Conservation (phyloP, 331 rosid genomes). For the Malus hybrid region DNA sequence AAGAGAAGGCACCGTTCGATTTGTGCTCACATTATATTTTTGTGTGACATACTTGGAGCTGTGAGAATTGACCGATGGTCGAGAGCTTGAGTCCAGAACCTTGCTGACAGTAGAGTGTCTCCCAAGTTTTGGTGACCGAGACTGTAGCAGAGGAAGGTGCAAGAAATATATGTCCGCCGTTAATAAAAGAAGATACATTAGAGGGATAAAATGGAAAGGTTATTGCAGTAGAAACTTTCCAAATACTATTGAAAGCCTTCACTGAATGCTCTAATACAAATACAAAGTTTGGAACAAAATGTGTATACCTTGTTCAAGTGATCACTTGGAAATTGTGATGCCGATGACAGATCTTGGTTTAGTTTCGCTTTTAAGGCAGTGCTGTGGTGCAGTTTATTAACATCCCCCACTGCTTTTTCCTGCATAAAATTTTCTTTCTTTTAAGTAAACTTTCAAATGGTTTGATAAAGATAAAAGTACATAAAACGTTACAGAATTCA, state of each 20-base stretch:
- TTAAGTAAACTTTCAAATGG: neutral
- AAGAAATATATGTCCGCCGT: neutral
- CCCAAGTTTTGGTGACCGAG: conserved; percentile 34
- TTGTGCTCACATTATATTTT: conserved; percentile 17
- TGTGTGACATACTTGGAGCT: conserved; percentile 24
- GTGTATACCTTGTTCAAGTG: conserved; percentile 43
- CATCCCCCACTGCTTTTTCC: conserved; percentile 33
- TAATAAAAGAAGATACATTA: neutral
- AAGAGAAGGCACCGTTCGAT: conserved; percentile 29
- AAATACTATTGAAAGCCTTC: conserved; percentile 10
- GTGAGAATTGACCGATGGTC: conserved; percentile 29
- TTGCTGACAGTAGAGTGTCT: conserved; percentile 29
- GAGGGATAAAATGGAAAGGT: neutral
- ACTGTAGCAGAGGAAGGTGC: conserved; percentile 31
- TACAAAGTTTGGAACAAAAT: neutral
- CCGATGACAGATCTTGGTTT: conserved; percentile 30
- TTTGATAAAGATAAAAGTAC: neutral
- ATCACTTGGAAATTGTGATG: conserved; percentile 19
- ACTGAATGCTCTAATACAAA: neutral
- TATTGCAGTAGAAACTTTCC: neutral
- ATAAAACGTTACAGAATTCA: neutral
- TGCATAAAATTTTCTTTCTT: conserved; percentile 12
- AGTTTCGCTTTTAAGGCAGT: conserved; percentile 30
- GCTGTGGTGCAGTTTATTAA: conserved; percentile 29
- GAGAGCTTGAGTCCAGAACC: conserved; percentile 17